phyloP scores from a whole-genome alignment of 2,329 filamentous ascomycete genomes.

The Venturia effusa region DNA sequence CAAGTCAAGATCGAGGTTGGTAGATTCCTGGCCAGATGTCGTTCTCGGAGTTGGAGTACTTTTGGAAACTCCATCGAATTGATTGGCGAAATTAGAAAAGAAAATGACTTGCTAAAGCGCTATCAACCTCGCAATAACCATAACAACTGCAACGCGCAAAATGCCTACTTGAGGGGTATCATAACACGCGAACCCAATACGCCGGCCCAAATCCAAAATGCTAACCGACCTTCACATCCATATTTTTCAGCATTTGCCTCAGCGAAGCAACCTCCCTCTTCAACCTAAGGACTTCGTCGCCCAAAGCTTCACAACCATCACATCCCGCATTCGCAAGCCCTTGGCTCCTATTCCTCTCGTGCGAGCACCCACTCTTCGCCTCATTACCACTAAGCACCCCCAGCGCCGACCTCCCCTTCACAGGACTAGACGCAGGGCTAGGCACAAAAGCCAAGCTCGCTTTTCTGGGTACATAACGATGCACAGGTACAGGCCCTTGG shows the following conservation, averaged over 20 bases:
- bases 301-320: constrained; percentile 10
- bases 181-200: background rate
- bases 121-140: no score
- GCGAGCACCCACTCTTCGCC: background rate
- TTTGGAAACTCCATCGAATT: no score
- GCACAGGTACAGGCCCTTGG: constrained; percentile 9
- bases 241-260: constrained; percentile 3
- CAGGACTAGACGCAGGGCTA: background rate
- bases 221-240: constrained; percentile 1
- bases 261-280: constrained; percentile 11
- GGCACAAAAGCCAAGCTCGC: constrained; percentile 2
- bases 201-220: background rate
- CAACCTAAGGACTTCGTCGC: constrained; percentile 11
- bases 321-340: background rate
- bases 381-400: background rate
- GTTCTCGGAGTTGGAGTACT: no score
- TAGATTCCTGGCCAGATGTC: no score
- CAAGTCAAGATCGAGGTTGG: no score
- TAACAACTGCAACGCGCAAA: background rate
- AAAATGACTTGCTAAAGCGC: no score
- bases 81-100: no score
- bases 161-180: background rate
- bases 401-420: background rate
- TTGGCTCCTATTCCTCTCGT: background rate
- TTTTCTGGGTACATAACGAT: background rate